phyloP scores from a whole-genome alignment of 2,329 filamentous ascomycete genomes.

The Ambrosiella cleistominuta region DNA sequence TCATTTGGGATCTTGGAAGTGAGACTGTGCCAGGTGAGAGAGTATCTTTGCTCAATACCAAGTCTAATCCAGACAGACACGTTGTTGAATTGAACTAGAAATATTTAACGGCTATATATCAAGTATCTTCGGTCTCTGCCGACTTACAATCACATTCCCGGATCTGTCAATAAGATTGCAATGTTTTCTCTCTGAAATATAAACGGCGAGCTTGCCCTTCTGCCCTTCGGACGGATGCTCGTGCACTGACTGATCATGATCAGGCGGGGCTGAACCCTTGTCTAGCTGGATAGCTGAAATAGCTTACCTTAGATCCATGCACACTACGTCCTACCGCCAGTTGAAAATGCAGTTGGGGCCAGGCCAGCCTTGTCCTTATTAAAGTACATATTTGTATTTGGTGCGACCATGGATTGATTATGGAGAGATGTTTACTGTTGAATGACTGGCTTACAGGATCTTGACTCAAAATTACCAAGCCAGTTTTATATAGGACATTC shows the following conservation, averaged over 20 bases:
- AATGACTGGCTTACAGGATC: too few species aligned
- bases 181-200: too few species aligned
- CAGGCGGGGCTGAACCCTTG: background rate
- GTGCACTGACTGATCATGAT: background rate
- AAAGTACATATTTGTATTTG: too few species aligned
- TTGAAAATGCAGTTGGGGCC: background rate
- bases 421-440: too few species aligned
- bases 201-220: too few species aligned
- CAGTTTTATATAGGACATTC: too few species aligned
- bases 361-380: too few species aligned
- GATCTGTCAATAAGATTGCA: too few species aligned
- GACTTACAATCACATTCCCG: background rate
- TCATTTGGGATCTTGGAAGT: too few species aligned
- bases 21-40: background rate
- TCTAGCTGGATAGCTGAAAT: constrained; percentile 10
- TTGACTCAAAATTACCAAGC: too few species aligned
- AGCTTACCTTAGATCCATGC: constrained; percentile 8
- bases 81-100: background rate
- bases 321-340: background rate
- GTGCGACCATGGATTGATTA: too few species aligned
- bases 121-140: background rate
- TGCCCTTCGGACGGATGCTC: background rate
- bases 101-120: background rate
- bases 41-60: background rate
- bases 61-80: background rate